Evolutionary conservation across 306 rosid genomes (phyloP), one percentile per base, ranked within the genome.

Genomic region (Medicago ruthenica): DNA sequence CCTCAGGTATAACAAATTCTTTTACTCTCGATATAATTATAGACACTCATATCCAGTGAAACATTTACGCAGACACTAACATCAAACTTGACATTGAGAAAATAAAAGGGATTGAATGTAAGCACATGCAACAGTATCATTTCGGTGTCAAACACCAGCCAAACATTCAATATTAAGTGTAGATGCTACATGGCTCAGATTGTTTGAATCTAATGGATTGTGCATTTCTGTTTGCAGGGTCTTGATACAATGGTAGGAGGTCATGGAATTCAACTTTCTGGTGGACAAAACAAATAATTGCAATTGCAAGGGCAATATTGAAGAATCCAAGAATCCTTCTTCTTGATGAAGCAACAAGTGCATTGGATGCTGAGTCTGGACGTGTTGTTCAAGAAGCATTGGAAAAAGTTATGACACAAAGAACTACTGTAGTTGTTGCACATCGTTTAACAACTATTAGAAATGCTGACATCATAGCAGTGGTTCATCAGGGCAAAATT

Each of bases 221-320:
- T 18, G 42, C 62, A 11, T 40, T 57, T 77, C 13, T 31, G 12
- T 65, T 73, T 68, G 9, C 45, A 94, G 94, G 98, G 98, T 18
- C 78, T 88, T 40, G 87, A 91, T 65, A 88, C 98, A 9, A 72
- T 87, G 88, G 96, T 86, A 36, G 98, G 98, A 15, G 94, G 89
- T 81, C 90, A 89, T 74, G 98, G 97, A 34, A 91, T 94, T 45
- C 96, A 88, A 70, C 86, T 93, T 70, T 93, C 98, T 7, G 98
- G 98, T 47, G 98, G 98, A 9, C 98, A 93, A 80, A 89, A 87
- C 98, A 93, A 71, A 87, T 92, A 81, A 88, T 93, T 79, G 98
- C 98, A 59, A 91, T 93, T 64, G 93, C 97, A 77, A 87, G 98
- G 73, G 97, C 98, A 57, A 91, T 91, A 77, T 59, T 93, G 82